Evolutionary conservation across 2,329 filamentous ascomycete species (phyloP).

Genomic region (Neonectria neomacrospora): DNA sequence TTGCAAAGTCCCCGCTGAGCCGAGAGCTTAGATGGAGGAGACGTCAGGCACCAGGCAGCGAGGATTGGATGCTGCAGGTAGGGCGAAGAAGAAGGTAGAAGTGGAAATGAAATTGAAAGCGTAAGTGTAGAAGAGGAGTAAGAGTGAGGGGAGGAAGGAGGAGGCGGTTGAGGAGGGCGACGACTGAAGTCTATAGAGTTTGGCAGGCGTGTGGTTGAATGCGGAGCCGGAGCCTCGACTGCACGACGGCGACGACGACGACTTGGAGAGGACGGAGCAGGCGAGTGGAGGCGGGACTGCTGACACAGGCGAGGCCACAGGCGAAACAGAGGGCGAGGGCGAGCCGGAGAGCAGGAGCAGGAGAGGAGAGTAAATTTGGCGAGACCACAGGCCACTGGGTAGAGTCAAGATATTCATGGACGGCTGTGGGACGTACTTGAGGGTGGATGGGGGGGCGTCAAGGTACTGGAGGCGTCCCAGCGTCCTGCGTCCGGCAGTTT

Average conservation of each 20-base stretch:
- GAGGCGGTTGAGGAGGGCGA: constrained; percentile 13
- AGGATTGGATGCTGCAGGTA: constrained; percentile 18
- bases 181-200: constrained; percentile 24
- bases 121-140: not conserved
- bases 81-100: not conserved
- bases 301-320: not conserved
- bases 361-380: constrained; percentile 13
- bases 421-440: constrained; percentile 18
- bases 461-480: constrained; percentile 24
- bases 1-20: constrained; percentile 18
- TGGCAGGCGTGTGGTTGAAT: constrained; percentile 17
- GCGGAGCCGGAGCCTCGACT: constrained; percentile 22
- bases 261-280: not conserved
- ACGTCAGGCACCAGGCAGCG: constrained; percentile 24
- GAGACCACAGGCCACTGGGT: constrained; percentile 18
- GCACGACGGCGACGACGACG: not conserved
- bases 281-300: constrained; percentile 3
- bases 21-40: constrained; percentile 8
- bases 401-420: constrained; percentile 25
- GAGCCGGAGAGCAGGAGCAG: constrained; percentile 5
- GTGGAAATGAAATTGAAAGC: not conserved
- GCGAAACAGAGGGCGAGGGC: too few relatives aligned
- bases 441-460: constrained; percentile 20
- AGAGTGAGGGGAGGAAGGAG: constrained; percentile 1
- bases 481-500: constrained; percentile 24